Conservation (phyloP, 441 rosid species). For the Eruca vesicaria region DNA sequence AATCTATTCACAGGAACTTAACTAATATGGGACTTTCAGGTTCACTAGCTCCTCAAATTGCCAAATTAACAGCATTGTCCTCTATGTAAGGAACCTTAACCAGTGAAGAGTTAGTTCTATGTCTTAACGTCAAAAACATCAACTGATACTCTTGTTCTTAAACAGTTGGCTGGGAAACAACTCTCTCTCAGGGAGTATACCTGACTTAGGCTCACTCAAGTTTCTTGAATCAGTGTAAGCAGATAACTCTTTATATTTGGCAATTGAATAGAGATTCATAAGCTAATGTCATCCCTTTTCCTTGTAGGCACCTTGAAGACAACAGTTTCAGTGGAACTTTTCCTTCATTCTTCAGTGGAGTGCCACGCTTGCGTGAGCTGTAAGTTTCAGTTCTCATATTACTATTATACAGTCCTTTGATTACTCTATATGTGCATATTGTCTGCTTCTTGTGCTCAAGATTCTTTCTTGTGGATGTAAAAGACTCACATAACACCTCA, state of each 20-base stretch:
- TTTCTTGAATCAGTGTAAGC: constrained; percentile 66
- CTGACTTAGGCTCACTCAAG: constrained; percentile 64
- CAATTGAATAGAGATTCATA: constrained; percentile 11
- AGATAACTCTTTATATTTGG: not conserved
- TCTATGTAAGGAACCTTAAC: constrained; percentile 54
- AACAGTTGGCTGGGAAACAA: constrained; percentile 81
- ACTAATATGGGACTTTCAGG: constrained; percentile 76
- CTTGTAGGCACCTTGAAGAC: constrained; percentile 71
- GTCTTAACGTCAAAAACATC: not conserved
- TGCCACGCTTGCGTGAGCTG: constrained; percentile 62
- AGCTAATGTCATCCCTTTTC: not conserved
- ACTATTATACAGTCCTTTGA: not conserved
- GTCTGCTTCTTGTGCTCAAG: constrained; percentile 17
- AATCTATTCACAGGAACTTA: constrained; percentile 54
- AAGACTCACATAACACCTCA: constrained; percentile 6
- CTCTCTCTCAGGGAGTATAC: constrained; percentile 60
- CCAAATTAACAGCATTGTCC: constrained; percentile 68
- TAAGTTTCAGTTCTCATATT: constrained; percentile 43
- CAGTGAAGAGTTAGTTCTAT: not conserved
- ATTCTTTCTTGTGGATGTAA: constrained; percentile 27
- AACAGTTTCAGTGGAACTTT: constrained; percentile 62
- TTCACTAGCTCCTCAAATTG: constrained; percentile 54
- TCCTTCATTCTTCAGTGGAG: constrained; percentile 56
- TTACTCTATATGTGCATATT: constrained; percentile 14
- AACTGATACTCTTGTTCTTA: constrained; percentile 24